Conservation (phyloP, 495 filamentous ascomycete species). For the Tuber indicum region DNA sequence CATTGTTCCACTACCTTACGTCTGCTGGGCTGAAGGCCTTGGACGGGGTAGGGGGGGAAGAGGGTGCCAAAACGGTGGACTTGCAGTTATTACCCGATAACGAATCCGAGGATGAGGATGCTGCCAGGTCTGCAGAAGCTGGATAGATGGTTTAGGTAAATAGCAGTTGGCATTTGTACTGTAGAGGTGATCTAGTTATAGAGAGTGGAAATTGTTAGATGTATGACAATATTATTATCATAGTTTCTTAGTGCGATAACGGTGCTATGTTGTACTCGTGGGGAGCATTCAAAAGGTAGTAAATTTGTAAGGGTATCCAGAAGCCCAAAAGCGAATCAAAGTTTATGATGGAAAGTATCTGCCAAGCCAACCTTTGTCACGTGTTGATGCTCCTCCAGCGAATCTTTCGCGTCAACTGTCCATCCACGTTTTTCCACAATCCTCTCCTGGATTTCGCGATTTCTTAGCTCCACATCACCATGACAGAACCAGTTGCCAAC, state of each 20-base stretch:
- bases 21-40: constrained; percentile 36
- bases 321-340: not conserved
- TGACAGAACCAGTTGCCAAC: constrained; percentile 34
- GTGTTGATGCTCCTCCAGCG: constrained; percentile 5
- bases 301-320: not conserved
- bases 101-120: constrained; percentile 32
- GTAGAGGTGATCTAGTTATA: not conserved
- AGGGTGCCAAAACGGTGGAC: constrained; percentile 4
- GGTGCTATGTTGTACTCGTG: not conserved
- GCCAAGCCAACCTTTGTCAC: constrained; percentile 25
- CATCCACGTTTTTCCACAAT: constrained; percentile 11
- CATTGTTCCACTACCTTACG: constrained; percentile 36
- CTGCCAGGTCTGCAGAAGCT: constrained; percentile 17
- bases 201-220: constrained; percentile 2
- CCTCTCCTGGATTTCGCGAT: constrained; percentile 2
- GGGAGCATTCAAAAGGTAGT: not conserved
- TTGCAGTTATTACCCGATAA: not conserved
- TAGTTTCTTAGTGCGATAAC: not conserved
- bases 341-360: not conserved
- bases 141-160: constrained; percentile 14
- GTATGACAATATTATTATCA: not conserved
- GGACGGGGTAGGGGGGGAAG: constrained; percentile 19
- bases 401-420: constrained; percentile 30
- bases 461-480: constrained; percentile 17
- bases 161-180: not conserved